Evolutionary conservation across 306 rosid genomes (phyloP).

Genomic region (Senna tora): DNA sequence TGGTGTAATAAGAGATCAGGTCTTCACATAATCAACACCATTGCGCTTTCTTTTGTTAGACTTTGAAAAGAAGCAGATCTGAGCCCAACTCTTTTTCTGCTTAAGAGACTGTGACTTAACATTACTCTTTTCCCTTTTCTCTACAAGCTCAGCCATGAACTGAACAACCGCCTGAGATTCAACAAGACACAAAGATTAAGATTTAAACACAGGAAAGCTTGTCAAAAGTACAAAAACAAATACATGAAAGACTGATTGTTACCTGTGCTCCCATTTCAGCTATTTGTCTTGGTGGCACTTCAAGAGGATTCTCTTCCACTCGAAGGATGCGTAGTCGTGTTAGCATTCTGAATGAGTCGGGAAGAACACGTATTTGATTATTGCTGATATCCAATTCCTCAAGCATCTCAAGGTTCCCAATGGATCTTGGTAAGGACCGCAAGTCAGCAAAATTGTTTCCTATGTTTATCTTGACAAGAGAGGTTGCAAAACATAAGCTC

Average conservation of each 20-base stretch:
- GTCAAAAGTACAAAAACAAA: constrained; percentile 29
- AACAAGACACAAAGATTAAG: constrained; percentile 34
- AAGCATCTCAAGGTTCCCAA: constrained; percentile 88
- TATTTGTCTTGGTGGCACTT: constrained; percentile 81
- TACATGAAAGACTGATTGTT: constrained; percentile 14
- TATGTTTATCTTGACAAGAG: constrained; percentile 78
- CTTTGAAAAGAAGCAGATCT: constrained; percentile 67
- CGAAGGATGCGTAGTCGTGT: constrained; percentile 64
- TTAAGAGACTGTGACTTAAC: constrained; percentile 55
- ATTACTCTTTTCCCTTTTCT: constrained; percentile 60
- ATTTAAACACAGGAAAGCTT: constrained; percentile 3
- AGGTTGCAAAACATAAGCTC: constrained; percentile 82
- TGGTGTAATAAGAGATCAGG: constrained; percentile 48
- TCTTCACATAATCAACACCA: constrained; percentile 53
- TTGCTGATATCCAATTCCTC: constrained; percentile 93
- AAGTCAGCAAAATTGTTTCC: constrained; percentile 92
- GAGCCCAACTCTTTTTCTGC: constrained; percentile 83
- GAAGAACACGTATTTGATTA: constrained; percentile 80
- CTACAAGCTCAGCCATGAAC: constrained; percentile 71
- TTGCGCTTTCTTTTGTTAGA: constrained; percentile 81
- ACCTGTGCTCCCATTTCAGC: constrained; percentile 89
- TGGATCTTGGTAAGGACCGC: constrained; percentile 71
- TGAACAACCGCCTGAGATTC: constrained; percentile 84
- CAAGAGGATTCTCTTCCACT: constrained; percentile 86
- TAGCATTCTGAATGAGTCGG: constrained; percentile 76